phyloP scores from a whole-genome alignment of 1,139 yeast species.

The Candida pseudoviswanathii region DNA sequence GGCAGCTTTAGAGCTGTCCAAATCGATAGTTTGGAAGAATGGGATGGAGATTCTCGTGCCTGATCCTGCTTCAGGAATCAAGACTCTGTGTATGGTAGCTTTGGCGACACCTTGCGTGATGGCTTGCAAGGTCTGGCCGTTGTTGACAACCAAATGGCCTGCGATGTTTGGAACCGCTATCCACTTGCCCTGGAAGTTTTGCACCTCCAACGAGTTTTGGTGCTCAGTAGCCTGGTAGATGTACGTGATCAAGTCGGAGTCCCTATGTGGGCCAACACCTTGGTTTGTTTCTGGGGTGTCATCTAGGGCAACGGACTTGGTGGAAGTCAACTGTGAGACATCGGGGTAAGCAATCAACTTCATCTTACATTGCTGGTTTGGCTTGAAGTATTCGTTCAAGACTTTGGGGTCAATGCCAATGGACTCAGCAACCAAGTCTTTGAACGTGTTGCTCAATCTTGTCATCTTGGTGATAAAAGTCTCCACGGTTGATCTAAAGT shows the following conservation, averaged over 20 bases:
- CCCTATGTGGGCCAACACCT: constrained; percentile 75
- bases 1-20: constrained; percentile 42
- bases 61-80: constrained; percentile 53
- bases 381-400: constrained; percentile 52
- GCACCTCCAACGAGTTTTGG: constrained; percentile 56
- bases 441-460: constrained; percentile 41
- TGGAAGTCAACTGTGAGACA: constrained; percentile 26
- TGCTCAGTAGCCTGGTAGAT: constrained; percentile 60
- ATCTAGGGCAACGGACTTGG: constrained; percentile 31
- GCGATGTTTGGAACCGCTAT: constrained; percentile 49
- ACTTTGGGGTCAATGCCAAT: constrained; percentile 49
- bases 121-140: constrained; percentile 58
- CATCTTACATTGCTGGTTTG: constrained; percentile 55
- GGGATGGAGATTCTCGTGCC: constrained; percentile 59
- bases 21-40: constrained; percentile 55
- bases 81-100: constrained; percentile 70
- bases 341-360: constrained; percentile 58
- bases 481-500: constrained; percentile 48
- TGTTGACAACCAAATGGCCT: constrained; percentile 52
- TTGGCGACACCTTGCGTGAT: constrained; percentile 55
- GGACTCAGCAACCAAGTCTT: constrained; percentile 55
- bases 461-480: constrained; percentile 53
- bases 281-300: constrained; percentile 53
- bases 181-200: constrained; percentile 67
- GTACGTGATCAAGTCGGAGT: constrained; percentile 63